Percentiles rank a stretch among this genome's conserved stretches.
These are phyloP conservation scores for Extremus antarcticus DNA, from an alignment of 495 filamentous ascomycete species.

Conservation along the genomic window DNA sequence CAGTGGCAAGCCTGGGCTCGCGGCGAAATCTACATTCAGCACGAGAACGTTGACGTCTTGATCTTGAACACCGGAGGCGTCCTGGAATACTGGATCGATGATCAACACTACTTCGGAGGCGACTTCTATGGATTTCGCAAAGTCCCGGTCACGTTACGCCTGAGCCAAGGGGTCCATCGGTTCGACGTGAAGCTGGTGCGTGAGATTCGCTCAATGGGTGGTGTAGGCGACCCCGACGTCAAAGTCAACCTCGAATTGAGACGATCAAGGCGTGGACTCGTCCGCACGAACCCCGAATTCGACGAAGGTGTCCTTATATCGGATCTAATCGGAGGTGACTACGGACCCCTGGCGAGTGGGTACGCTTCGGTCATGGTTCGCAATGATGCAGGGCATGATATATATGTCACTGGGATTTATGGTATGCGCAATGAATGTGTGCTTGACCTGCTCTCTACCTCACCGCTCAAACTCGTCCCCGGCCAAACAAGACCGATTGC, in stretches of 20 bases:
- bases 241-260: conserved; percentile 25
- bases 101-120: conserved; percentile 42
- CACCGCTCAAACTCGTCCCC: conserved; percentile 28
- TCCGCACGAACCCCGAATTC: conserved; percentile 11
- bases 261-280: neutral
- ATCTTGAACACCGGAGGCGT: conserved; percentile 35
- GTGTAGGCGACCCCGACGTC: conserved; percentile 34
- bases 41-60: conserved; percentile 24
- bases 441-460: neutral
- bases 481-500: conserved; percentile 36
- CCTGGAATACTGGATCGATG: conserved; percentile 44
- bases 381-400: conserved; percentile 27
- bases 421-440: conserved; percentile 3
- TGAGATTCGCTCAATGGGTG: conserved; percentile 45
- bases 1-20: conserved; percentile 52
- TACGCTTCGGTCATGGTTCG: conserved; percentile 40
- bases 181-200: conserved; percentile 44
- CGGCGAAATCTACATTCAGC: conserved; percentile 35
- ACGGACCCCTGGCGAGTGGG: conserved; percentile 34
- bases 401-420: conserved; percentile 31
- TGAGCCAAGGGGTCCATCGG: conserved; percentile 39
- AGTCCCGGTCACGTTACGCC: conserved; percentile 39
- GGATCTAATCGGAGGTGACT: conserved; percentile 31
- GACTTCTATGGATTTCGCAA: conserved; percentile 44
- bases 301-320: conserved; percentile 34